phyloP scores from a whole-genome alignment of 495 filamentous ascomycete genomes.

The Jackrogersella multiformis region DNA sequence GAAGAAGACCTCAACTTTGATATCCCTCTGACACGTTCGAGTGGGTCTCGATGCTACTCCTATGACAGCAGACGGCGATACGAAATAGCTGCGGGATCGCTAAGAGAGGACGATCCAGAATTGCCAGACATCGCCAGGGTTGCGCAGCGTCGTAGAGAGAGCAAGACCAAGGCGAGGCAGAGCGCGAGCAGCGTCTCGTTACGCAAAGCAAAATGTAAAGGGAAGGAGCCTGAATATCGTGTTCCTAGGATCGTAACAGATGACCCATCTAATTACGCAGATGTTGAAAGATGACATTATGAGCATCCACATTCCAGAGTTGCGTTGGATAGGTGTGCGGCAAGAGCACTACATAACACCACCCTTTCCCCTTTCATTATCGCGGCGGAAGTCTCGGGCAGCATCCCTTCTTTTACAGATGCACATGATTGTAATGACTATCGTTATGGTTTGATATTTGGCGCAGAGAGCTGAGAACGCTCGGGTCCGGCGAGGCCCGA shows the following conservation, averaged over 20 bases:
- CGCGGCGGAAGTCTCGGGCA: neutral
- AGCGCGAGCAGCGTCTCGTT: conserved; percentile 27
- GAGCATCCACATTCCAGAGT: neutral
- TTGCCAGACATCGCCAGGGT: conserved; percentile 42
- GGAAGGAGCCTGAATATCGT: conserved; percentile 13
- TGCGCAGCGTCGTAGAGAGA: conserved; percentile 47
- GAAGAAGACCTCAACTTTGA: conserved; percentile 44
- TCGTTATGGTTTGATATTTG: conserved; percentile 33
- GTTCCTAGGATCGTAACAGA: conserved; percentile 17
- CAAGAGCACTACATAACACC: neutral
- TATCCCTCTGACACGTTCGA: conserved; percentile 32
- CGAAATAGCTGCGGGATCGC: neutral
- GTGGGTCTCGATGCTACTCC: neutral
- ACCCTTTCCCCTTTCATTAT: neutral
- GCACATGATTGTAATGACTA: conserved; percentile 29
- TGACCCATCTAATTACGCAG: conserved; percentile 23
- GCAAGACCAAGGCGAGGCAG: conserved; percentile 43
- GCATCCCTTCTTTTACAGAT: conserved; percentile 1
- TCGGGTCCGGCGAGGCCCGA: conserved; percentile 30
- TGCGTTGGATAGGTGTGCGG: neutral
- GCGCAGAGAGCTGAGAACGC: conserved; percentile 21
- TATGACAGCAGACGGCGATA: conserved; percentile 16
- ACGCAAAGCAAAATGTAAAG: conserved; percentile 29
- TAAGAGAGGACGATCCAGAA: conserved; percentile 32
- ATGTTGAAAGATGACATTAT: conserved; percentile 20